Evolutionary conservation across 306 rosid genomes (phyloP).

Genomic region (Phaseolus lunatus): DNA sequence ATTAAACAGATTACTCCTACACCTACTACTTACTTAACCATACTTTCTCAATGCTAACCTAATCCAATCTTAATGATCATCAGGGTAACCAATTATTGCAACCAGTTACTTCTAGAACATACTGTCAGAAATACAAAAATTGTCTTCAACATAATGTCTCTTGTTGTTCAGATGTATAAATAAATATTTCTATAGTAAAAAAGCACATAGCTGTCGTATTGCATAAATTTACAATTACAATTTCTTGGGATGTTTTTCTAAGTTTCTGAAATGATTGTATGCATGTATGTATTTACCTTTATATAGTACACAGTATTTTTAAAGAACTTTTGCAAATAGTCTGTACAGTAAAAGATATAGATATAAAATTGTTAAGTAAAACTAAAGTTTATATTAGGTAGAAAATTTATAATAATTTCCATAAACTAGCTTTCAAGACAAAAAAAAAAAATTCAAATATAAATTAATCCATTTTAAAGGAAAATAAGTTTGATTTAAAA

Average conservation of each 20-base stretch:
- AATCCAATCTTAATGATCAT: not conserved
- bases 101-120: not conserved
- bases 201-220: not conserved
- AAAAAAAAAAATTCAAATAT: not conserved
- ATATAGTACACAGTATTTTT: not conserved
- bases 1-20: not conserved
- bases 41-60: not conserved
- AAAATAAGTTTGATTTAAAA: not conserved
- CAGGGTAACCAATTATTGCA: not conserved
- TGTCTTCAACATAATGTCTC: not conserved
- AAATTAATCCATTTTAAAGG: not conserved
- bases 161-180: not conserved
- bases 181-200: not conserved
- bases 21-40: not conserved
- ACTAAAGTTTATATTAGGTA: not conserved
- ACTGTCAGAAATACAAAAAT: too few relatives aligned
- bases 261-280: not conserved
- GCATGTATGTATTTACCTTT: too few relatives aligned
- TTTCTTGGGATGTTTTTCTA: not conserved
- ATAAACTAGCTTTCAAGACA: not conserved
- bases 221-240: not conserved
- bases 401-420: not conserved
- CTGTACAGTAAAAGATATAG: not conserved
- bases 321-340: not conserved
- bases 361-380: not conserved